Conservation (phyloP, 164 flowering plant genomes). For the Dillenia suffruticosa region DNA sequence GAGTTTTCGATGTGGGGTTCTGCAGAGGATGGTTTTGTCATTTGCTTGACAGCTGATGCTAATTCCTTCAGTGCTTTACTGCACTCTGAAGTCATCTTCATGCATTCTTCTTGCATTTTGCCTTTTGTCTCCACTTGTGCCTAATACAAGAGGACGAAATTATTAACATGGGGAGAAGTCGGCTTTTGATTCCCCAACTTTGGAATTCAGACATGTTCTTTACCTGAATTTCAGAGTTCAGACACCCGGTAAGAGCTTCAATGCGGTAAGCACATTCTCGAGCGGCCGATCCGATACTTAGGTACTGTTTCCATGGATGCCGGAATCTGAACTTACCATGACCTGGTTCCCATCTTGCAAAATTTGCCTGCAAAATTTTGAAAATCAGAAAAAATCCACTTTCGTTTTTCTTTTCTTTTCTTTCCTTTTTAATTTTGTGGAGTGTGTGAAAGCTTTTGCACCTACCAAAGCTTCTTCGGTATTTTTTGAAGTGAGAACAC, state of each 20-base stretch:
- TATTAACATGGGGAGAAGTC: too few species aligned
- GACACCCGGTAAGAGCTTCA: constrained; percentile 48
- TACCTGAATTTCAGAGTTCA: constrained; percentile 47
- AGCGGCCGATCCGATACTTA: constrained; percentile 48
- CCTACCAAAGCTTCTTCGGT: constrained; percentile 69
- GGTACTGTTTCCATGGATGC: constrained; percentile 86
- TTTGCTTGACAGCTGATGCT: constrained; percentile 32
- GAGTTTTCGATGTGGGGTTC: constrained; percentile 26
- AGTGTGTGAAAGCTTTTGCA: background rate
- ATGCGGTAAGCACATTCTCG: constrained; percentile 68
- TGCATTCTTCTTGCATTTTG: constrained; percentile 40
- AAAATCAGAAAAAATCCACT: too few species aligned
- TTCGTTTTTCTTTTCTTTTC: too few species aligned
- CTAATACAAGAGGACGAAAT: constrained; percentile 13
- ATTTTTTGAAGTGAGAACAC: constrained; percentile 54
- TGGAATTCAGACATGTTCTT: too few species aligned
- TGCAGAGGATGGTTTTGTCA: constrained; percentile 24
- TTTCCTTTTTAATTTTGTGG: too few species aligned
- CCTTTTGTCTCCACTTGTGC: constrained; percentile 28
- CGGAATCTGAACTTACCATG: constrained; percentile 60
- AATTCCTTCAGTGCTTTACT: constrained; percentile 44
- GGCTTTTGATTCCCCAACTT: too few species aligned
- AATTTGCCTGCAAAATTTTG: constrained; percentile 50
- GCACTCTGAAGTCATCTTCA: constrained; percentile 39
- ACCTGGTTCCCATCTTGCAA: constrained; percentile 80